Evolutionary conservation across 2,329 filamentous ascomycete genomes (phyloP), one percentile per base, ranked within the genome.

Genomic region (Endocalyx cinctus): DNA sequence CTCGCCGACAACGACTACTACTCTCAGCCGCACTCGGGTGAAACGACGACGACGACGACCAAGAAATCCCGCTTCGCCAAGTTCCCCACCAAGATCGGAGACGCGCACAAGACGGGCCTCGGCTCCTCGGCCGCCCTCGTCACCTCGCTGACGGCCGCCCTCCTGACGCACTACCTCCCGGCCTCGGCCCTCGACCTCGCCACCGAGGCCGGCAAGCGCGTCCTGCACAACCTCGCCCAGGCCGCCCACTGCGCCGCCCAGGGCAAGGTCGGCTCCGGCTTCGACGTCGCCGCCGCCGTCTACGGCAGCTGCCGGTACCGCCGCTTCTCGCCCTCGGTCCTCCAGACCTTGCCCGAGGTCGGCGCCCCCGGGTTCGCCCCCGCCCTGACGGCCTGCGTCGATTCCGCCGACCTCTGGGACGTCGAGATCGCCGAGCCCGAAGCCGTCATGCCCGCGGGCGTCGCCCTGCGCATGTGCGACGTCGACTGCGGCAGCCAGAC

Each of bases 1-100:
- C 76, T 97, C 22, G 90, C 92, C 39, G 88, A 96, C 64, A 89
- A 92, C 54, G 87, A 94, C 66, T 98, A 98, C 73, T 98, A 97
- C 69, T 96, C 92, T 5, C 79, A 82, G 39, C 71, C 80, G 3
- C 57, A 67, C 17, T 52, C 56, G 16, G 13, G 11, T 16, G 26
- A 14, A 6, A 45, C 58, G 13, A 33, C 39, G 14, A 39, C 33
- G 39, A 41, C 37, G 17, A 42, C 43, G 41, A 45, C 36, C 34
- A 48, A 44, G 54, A 50, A 45, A 38, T 61, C 50, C 12, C 78
- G 79, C 41, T 97, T 97, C 66, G 74, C 79, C 43, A 74, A 82
- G 55, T 95, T 95, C 63, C 73, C 76, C 27, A 81, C 90, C 12
- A 76, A 80, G 5, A 74, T 98, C 22, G 66, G 72, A 37, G 73